These are phyloP conservation scores for Penicillium silybi DNA, from an alignment of 495 filamentous ascomycete species.

Conservation along the genomic window DNA sequence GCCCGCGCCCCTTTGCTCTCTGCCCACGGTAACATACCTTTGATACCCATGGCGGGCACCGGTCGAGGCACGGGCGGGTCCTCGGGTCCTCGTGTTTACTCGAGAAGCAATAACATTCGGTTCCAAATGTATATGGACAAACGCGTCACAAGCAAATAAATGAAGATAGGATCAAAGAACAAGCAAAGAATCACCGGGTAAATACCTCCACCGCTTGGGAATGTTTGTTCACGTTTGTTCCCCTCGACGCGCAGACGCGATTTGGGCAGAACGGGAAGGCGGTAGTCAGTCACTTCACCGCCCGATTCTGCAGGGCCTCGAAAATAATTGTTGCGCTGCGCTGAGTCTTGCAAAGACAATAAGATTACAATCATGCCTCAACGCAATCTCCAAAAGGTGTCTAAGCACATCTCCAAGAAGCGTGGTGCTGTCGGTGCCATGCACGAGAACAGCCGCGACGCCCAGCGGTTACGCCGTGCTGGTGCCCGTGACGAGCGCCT, in stretches of 20 bases:
- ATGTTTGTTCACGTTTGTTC: constrained; percentile 28
- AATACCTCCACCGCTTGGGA: constrained; percentile 25
- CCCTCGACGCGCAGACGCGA: constrained; percentile 28
- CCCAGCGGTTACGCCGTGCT: constrained; percentile 68
- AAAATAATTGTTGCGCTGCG: constrained; percentile 22
- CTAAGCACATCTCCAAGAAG: constrained; percentile 80
- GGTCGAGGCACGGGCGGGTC: constrained; percentile 29
- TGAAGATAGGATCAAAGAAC: not conserved
- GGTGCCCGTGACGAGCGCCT: constrained; percentile 72
- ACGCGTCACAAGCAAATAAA: constrained; percentile 1
- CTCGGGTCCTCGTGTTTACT: constrained; percentile 32
- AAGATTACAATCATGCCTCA: constrained; percentile 59
- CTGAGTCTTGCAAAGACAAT: not conserved
- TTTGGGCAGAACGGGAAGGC: constrained; percentile 21
- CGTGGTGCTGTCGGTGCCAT: constrained; percentile 61
- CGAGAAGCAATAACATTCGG: constrained; percentile 16
- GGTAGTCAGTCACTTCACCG: constrained; percentile 18
- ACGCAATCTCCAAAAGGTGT: constrained; percentile 63
- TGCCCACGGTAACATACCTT: constrained; percentile 45
- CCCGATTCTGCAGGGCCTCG: constrained; percentile 18
- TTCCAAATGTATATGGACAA: constrained; percentile 1
- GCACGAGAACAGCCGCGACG: constrained; percentile 81
- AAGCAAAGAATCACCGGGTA: constrained; percentile 13
- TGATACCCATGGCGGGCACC: constrained; percentile 61
- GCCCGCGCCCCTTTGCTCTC: not conserved